A percentile compares a stretch with the other conserved stretches of the same genome.
Conservation (phyloP, 441 rosid genomes). For the Erodium trifolium region DNA sequence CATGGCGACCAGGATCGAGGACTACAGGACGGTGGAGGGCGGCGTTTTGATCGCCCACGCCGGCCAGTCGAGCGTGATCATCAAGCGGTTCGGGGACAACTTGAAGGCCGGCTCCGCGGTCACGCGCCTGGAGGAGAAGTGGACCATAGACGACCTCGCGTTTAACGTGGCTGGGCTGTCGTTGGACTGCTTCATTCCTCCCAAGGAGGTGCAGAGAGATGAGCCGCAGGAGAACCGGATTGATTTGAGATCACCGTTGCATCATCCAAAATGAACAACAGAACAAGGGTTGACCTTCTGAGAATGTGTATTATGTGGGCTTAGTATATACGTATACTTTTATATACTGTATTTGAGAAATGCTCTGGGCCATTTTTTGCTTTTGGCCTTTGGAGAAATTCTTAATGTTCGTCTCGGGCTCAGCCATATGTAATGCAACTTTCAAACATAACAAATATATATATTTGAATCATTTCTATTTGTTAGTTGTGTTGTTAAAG, state of each 20-base stretch:
- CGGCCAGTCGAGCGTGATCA: slow-evolving; percentile 59
- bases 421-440: neutral
- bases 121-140: slow-evolving; percentile 73
- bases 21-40: slow-evolving; percentile 47
- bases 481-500: no score
- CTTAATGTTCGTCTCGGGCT: neutral
- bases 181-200: slow-evolving; percentile 77
- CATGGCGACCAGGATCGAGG: slow-evolving; percentile 59
- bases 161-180: slow-evolving; percentile 77
- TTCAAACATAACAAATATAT: neutral
- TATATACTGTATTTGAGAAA: neutral
- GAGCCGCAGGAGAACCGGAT: slow-evolving; percentile 25
- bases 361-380: neutral
- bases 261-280: neutral
- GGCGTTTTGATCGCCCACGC: slow-evolving; percentile 75
- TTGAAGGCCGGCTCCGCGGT: slow-evolving; percentile 57
- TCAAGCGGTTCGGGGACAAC: slow-evolving; percentile 73
- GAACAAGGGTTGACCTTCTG: neutral
- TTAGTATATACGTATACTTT: neutral
- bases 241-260: slow-evolving; percentile 28
- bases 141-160: slow-evolving; percentile 76
- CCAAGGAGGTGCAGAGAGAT: slow-evolving; percentile 50
- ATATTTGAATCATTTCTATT: neutral
- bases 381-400: slow-evolving; percentile 1
- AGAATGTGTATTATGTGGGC: neutral